Evolutionary conservation across 306 rosid species (phyloP), one percentile per base, ranked within the genome.

Genomic region (Vigna reflexopilosa): DNA sequence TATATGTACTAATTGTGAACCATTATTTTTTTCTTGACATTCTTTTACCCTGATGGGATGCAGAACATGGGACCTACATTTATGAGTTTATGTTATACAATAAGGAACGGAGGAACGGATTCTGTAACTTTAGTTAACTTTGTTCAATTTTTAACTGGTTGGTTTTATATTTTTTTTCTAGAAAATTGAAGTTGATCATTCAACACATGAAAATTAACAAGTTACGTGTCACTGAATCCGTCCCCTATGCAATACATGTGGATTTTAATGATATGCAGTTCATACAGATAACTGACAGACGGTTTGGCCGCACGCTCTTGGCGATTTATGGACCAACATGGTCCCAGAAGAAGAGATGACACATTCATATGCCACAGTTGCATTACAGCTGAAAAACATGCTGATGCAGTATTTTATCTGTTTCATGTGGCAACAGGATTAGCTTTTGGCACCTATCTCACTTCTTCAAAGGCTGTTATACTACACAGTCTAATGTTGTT

Each of bases 321-420:
- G 96, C 85, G 20, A 96, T 96, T 74, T 96, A 91, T 74, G 99
- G 98, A 85, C 99, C 98, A 63, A 83, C 79, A 73, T 93, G 99
- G 98, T 93, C 99, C 44, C 88, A 91, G 83, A 96, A 91, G 88
- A 92, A 84, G 71, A 89, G 82, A 84, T 55, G 47, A 78, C 63
- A 80, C 83, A 48, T 68, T 67, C 79, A 67, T 56, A 36, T 26
- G 9, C 17, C 50, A 68, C 47, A 36, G 82, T 44, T 79, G 84
- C 86, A 28, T 83, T 80, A 47, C 67, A 83, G 56, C 76, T 86
- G 78, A 72, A 70, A 71, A 73, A 51, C 62, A 80, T 72, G 77
- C 10, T 68, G 67, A 50, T 42, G 75, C 62, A 77, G 50, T 52
- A 49, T 49, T 75, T 32, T 67, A 77, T 70, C 84, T 58, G 70